These are phyloP conservation scores for Eutrema salsugineum DNA, from an alignment of 441 rosid species.

Conservation along the genomic window DNA sequence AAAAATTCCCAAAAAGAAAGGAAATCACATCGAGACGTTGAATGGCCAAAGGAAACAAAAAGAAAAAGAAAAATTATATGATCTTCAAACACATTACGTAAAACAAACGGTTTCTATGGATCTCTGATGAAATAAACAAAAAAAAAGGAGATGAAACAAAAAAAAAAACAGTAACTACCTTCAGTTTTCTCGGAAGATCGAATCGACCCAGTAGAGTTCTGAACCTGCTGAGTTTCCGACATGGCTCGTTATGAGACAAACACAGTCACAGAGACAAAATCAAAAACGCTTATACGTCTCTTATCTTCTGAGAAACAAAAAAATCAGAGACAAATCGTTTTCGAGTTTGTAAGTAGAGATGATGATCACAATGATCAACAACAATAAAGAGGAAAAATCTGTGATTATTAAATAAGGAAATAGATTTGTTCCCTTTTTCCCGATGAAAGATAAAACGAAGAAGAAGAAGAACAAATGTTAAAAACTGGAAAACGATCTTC, in stretches of 20 bases:
- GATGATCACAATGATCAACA: constrained; percentile 29
- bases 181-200: constrained; percentile 57
- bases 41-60: neutral
- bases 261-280: constrained; percentile 18
- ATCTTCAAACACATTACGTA: constrained; percentile 28
- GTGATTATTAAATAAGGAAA: neutral
- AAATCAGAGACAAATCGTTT: constrained; percentile 1
- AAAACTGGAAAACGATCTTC: constrained; percentile 30
- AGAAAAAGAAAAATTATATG: neutral
- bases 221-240: constrained; percentile 58
- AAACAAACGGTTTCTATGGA: constrained; percentile 18
- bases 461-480: constrained; percentile 34
- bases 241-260: constrained; percentile 35
- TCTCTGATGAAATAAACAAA: neutral
- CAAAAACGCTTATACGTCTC: neutral
- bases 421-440: neutral
- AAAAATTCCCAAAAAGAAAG: neutral
- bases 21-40: neutral
- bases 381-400: neutral
- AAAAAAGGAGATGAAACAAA: neutral
- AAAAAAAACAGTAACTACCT: constrained; percentile 38
- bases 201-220: constrained; percentile 57
- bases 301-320: constrained; percentile 3
- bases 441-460: constrained; percentile 15
- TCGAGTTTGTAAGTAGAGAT: constrained; percentile 7